phyloP scores from a whole-genome alignment of 441 rosid species.

The Gossypium schwendimanii region DNA sequence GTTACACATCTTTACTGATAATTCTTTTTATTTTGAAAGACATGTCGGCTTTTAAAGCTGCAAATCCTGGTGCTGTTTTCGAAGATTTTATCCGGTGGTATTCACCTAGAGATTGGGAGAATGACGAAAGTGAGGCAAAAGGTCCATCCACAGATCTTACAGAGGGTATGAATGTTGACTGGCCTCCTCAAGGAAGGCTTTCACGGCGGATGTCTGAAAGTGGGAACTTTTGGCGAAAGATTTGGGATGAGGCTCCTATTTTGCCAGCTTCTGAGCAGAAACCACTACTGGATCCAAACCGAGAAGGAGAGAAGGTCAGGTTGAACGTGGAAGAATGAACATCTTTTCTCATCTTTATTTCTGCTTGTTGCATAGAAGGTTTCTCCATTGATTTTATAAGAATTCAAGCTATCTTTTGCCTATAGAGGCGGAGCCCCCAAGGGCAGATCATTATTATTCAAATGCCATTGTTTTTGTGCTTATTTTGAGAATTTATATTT shows the following conservation, averaged over 20 bases:
- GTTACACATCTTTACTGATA: background rate
- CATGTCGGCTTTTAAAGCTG: slow-evolving; percentile 99
- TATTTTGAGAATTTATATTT: background rate
- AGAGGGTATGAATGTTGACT: slow-evolving; percentile 35
- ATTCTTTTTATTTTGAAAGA: slow-evolving; percentile 37
- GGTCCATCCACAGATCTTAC: slow-evolving; percentile 33
- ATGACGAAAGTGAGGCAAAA: slow-evolving; percentile 29
- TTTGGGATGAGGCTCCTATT: slow-evolving; percentile 87
- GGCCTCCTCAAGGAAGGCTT: slow-evolving; percentile 93
- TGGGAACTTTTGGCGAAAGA: slow-evolving; percentile 85
- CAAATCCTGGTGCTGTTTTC: slow-evolving; percentile 86
- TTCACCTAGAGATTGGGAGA: slow-evolving; percentile 97
- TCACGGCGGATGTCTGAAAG: slow-evolving; percentile 87
- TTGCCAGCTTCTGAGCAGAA: slow-evolving; percentile 80
- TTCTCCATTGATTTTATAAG: background rate
- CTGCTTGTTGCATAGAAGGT: background rate
- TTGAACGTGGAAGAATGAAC: slow-evolving; percentile 4
- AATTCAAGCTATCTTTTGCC: background rate
- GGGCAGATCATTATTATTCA: background rate
- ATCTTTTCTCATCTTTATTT: background rate
- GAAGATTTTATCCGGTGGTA: slow-evolving; percentile 99
- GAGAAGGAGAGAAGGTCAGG: slow-evolving; percentile 95
- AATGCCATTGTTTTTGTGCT: background rate
- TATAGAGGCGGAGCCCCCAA: background rate
- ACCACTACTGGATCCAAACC: slow-evolving; percentile 76